Conservation (phyloP, 1,139 yeast species). For the Hyphopichia buzzinii region DNA sequence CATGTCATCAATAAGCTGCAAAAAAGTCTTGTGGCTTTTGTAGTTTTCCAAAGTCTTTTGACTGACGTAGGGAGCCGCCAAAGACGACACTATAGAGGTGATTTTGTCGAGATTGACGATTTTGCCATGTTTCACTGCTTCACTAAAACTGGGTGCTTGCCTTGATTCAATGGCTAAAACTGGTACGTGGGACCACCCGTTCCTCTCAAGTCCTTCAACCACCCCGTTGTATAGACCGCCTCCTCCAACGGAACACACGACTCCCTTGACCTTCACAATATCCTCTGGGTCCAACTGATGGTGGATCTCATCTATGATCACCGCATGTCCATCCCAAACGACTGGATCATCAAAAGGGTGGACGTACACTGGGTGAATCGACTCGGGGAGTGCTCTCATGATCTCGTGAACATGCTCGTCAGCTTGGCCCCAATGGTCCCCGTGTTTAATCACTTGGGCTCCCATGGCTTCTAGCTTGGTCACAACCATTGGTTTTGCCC, state of each 20-base stretch:
- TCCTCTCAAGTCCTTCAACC: constrained; percentile 49
- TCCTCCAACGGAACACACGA: constrained; percentile 72
- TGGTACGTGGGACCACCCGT: constrained; percentile 37
- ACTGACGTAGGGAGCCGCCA: constrained; percentile 60
- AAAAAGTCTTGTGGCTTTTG: constrained; percentile 36
- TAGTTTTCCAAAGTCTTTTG: constrained; percentile 41
- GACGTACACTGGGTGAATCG: constrained; percentile 51
- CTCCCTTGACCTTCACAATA: constrained; percentile 45
- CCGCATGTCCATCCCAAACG: constrained; percentile 69
- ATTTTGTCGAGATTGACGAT: constrained; percentile 45
- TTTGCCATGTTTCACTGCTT: constrained; percentile 46
- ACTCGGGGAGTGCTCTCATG: constrained; percentile 25
- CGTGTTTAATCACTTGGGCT: constrained; percentile 54
- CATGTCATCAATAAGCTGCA: constrained; percentile 51
- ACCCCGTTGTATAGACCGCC: constrained; percentile 72
- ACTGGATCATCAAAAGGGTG: constrained; percentile 67
- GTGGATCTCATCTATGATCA: constrained; percentile 57
- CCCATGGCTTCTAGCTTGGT: constrained; percentile 41
- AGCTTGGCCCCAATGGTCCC: constrained; percentile 66
- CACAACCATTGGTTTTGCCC: constrained; percentile 34
- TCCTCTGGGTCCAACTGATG: constrained; percentile 32
- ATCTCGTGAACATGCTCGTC: constrained; percentile 48
- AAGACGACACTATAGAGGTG: constrained; percentile 56
- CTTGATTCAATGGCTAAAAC: constrained; percentile 58
- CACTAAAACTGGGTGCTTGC: constrained; percentile 57